Evolutionary conservation across 306 rosid genomes (phyloP).

Genomic region (Acacia confusa): DNA sequence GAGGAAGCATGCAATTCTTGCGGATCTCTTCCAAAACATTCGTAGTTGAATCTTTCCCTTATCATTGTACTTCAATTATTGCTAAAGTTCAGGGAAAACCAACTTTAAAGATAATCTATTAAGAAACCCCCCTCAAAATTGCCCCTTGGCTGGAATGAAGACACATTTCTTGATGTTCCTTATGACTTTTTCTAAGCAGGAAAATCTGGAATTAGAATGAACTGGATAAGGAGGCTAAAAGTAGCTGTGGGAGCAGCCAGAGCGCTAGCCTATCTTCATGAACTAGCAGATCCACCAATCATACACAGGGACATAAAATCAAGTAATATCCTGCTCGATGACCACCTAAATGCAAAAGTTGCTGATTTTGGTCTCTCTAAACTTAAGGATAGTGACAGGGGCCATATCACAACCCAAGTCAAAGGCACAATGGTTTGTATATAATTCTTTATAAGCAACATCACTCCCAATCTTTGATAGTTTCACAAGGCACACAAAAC

Average conservation of each 20-base stretch:
- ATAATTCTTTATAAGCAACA: neutral
- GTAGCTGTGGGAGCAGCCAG: conserved; percentile 60
- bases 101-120: neutral
- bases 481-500: neutral
- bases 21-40: neutral
- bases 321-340: conserved; percentile 70
- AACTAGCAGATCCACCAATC: conserved; percentile 71
- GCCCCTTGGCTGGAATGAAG: neutral
- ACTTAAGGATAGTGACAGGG: conserved; percentile 54
- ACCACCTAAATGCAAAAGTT: conserved; percentile 64
- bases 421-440: conserved; percentile 78
- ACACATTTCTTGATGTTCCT: neutral
- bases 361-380: conserved; percentile 88
- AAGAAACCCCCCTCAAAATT: neutral
- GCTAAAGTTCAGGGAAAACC: neutral
- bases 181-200: conserved; percentile 39
- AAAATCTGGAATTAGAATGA: conserved; percentile 60
- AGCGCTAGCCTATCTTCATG: conserved; percentile 81
- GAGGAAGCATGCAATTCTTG: neutral
- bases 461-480: neutral
- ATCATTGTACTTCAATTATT: neutral
- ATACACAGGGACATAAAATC: conserved; percentile 90
- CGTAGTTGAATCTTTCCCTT: neutral
- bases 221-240: conserved; percentile 65
- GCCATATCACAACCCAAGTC: conserved; percentile 71